phyloP scores from a whole-genome alignment of 2,329 filamentous ascomycete genomes.

The Beauveria scarabaeidicola region DNA sequence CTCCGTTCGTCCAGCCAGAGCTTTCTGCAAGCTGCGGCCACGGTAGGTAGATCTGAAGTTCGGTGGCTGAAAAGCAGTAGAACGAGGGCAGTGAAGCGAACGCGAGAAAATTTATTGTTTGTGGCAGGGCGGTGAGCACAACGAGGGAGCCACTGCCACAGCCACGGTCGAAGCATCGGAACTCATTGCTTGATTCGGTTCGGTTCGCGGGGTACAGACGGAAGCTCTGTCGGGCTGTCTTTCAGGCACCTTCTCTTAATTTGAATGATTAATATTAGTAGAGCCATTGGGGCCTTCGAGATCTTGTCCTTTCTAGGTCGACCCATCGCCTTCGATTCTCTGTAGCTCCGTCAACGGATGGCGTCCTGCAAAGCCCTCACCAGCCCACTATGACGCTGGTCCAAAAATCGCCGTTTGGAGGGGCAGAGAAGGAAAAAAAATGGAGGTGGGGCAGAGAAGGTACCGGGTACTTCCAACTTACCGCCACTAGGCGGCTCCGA shows the following conservation, averaged over 20 bases:
- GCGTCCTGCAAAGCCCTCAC: background rate
- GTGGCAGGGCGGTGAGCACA: conserved; percentile 5
- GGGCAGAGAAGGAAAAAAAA: conserved; percentile 14
- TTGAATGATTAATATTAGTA: background rate
- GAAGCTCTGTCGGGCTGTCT: background rate
- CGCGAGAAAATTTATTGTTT: background rate
- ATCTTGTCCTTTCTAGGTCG: background rate
- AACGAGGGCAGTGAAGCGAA: background rate
- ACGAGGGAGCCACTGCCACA: background rate
- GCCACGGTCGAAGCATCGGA: background rate
- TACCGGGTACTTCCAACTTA: conserved; percentile 10
- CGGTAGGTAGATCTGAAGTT: background rate
- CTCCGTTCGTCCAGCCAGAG: conserved; percentile 6
- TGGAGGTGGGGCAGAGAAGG: conserved; percentile 11
- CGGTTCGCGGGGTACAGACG: background rate
- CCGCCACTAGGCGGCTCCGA: background rate
- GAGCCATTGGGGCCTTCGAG: background rate
- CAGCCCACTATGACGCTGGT: conserved; percentile 8
- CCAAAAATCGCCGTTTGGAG: conserved; percentile 5
- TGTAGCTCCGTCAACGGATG: conserved; percentile 3
- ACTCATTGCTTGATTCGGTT: background rate
- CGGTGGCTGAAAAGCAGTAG: background rate
- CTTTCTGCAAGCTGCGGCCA: background rate
- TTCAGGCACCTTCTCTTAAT: background rate
- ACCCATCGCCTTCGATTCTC: background rate